Conservation (phyloP, 495 filamentous ascomycete genomes). For the Xylaria intraflava region DNA sequence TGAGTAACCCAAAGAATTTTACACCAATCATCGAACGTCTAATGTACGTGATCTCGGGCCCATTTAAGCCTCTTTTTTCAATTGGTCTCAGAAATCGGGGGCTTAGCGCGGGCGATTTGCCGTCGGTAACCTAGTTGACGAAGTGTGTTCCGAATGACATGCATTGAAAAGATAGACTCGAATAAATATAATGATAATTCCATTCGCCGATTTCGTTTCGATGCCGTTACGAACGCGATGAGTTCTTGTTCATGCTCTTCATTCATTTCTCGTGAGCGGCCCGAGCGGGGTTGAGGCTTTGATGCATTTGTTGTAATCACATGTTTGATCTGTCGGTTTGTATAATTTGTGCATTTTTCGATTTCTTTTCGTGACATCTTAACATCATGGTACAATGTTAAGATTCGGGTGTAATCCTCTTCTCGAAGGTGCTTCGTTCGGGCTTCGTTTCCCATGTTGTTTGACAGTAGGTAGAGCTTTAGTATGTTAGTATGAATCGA, state of each 20-base stretch:
- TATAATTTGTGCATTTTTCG: not conserved
- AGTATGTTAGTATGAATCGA: too few relatives aligned
- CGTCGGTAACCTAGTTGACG: not conserved
- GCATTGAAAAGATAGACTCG: not conserved
- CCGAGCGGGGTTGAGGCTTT: not conserved
- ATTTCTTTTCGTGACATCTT: not conserved
- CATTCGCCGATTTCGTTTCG: not conserved
- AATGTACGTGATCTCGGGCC: not conserved
- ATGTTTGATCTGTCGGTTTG: not conserved
- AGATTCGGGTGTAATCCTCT: not conserved
- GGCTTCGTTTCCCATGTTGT: too few relatives aligned
- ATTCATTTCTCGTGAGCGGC: not conserved
- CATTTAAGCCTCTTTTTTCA: not conserved
- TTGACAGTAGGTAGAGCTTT: too few relatives aligned
- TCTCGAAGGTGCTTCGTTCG: too few relatives aligned
- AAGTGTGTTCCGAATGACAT: not conserved
- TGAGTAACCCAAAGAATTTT: conserved; percentile 9
- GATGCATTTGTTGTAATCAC: not conserved
- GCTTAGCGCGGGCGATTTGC: not conserved
- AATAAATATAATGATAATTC: not conserved
- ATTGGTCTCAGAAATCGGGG: not conserved
- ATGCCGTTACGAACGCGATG: not conserved
- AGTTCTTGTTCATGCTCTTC: not conserved
- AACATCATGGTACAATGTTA: not conserved
- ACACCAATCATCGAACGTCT: not conserved